phyloP scores from a whole-genome alignment of 2,329 filamentous ascomycete species.

The Neofusicoccum laricinum region DNA sequence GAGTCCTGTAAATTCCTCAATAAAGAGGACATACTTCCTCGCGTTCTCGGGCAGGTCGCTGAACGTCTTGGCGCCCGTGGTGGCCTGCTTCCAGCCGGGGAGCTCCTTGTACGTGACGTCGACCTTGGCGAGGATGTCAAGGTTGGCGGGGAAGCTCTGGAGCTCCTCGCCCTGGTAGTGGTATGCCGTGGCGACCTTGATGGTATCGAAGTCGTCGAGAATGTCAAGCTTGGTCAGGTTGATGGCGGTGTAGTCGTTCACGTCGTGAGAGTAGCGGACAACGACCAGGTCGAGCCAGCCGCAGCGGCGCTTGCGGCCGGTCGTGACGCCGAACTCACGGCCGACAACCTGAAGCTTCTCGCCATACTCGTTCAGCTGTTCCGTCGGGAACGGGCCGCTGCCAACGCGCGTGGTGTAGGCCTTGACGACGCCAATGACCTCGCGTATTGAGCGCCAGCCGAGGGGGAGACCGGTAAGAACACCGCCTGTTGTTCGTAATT shows the following conservation, averaged over 20 bases:
- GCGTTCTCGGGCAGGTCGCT: constrained; percentile 63
- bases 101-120: constrained; percentile 68
- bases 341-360: constrained; percentile 57
- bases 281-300: constrained; percentile 68
- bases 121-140: constrained; percentile 55
- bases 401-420: constrained; percentile 64
- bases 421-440: constrained; percentile 65
- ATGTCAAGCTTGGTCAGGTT: constrained; percentile 69
- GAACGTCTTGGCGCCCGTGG: constrained; percentile 58
- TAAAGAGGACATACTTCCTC: constrained; percentile 63
- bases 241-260: constrained; percentile 66
- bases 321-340: constrained; percentile 55
- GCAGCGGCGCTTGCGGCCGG: constrained; percentile 60
- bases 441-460: constrained; percentile 58
- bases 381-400: constrained; percentile 65
- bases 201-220: constrained; percentile 68
- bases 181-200: constrained; percentile 75
- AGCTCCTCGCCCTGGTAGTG: constrained; percentile 54
- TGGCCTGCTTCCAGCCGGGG: constrained; percentile 66
- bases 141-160: constrained; percentile 64
- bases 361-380: constrained; percentile 57
- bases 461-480: constrained; percentile 62
- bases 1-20: constrained; percentile 64
- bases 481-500: constrained; percentile 54
- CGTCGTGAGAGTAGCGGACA: constrained; percentile 61